Conservation (phyloP, 1,284 basidiomycete species). For the Taiwanofungus camphoratus region DNA sequence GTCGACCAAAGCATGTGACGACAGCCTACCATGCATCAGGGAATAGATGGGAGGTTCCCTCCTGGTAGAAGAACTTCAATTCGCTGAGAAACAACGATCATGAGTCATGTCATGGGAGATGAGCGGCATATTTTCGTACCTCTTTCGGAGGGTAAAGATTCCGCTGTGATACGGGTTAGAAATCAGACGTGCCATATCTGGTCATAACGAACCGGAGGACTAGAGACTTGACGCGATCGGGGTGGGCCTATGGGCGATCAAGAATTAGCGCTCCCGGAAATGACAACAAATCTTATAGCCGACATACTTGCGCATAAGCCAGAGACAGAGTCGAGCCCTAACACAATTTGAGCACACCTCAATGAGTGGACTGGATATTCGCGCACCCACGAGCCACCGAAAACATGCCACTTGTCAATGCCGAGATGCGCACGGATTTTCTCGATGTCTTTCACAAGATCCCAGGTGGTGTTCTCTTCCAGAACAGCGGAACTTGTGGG, state of each 20-base stretch:
- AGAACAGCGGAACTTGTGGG: slow-evolving; percentile 59
- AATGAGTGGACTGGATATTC: background rate
- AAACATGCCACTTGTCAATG: slow-evolving; percentile 84
- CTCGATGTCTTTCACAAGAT: slow-evolving; percentile 89
- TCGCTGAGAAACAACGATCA: slow-evolving; percentile 44
- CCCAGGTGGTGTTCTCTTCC: slow-evolving; percentile 92
- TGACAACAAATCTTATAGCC: background rate
- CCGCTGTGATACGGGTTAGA: slow-evolving; percentile 42
- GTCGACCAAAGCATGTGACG: background rate
- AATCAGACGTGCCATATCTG: background rate
- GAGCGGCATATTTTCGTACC: slow-evolving; percentile 35
- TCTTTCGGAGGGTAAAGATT: slow-evolving; percentile 83
- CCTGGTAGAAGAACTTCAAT: slow-evolving; percentile 90
- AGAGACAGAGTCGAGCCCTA: slow-evolving; percentile 90
- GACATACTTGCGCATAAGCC: slow-evolving; percentile 74
- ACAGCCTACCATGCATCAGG: slow-evolving; percentile 75
- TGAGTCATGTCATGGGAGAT: background rate
- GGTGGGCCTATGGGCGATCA: slow-evolving; percentile 52
- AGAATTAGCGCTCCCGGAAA: background rate
- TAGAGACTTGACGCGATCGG: slow-evolving; percentile 74
- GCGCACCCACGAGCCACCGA: slow-evolving; percentile 84
- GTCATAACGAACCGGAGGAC: slow-evolving; percentile 61
- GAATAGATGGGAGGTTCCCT: slow-evolving; percentile 76
- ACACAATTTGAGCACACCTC: background rate
- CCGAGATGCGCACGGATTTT: slow-evolving; percentile 66